Evolutionary conservation across 2,329 filamentous ascomycete genomes (phyloP).

Genomic region (Herpotrichia juniperi): DNA sequence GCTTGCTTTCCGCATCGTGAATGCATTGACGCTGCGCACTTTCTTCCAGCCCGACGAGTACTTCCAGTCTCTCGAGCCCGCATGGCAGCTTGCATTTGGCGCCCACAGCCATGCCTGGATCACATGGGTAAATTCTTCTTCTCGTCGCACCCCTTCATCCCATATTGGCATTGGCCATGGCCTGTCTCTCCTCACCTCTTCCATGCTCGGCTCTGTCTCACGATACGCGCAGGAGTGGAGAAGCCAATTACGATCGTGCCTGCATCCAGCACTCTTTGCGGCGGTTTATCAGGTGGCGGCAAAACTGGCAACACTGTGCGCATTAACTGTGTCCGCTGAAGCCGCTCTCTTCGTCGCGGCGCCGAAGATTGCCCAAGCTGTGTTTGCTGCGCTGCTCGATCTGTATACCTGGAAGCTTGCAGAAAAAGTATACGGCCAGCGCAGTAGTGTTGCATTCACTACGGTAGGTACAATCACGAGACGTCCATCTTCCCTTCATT

Average conservation of each 20-base stretch:
- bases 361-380: constrained; percentile 77
- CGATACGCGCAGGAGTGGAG: constrained; percentile 79
- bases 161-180: no score
- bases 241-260: constrained; percentile 82
- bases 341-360: constrained; percentile 72
- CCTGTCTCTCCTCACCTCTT: constrained; percentile 1
- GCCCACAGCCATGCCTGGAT: constrained; percentile 80
- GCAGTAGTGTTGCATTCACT: constrained; percentile 68
- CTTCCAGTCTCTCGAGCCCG: constrained; percentile 93
- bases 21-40: constrained; percentile 78
- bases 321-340: constrained; percentile 61
- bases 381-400: constrained; percentile 79
- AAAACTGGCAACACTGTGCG: constrained; percentile 60
- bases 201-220: constrained; percentile 28
- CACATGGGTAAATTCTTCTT: constrained; percentile 76
- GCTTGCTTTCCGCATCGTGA: constrained; percentile 76
- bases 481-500: constrained; percentile 5
- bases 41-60: constrained; percentile 99
- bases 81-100: constrained; percentile 89
- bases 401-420: constrained; percentile 89
- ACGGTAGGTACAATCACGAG: constrained; percentile 63
- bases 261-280: constrained; percentile 90
- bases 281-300: constrained; percentile 71
- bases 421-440: constrained; percentile 71
- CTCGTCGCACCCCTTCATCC: constrained; percentile 2